These are phyloP conservation scores for Pinus taeda DNA, from an alignment of 75 land plant genomes.

Conservation along the genomic window DNA sequence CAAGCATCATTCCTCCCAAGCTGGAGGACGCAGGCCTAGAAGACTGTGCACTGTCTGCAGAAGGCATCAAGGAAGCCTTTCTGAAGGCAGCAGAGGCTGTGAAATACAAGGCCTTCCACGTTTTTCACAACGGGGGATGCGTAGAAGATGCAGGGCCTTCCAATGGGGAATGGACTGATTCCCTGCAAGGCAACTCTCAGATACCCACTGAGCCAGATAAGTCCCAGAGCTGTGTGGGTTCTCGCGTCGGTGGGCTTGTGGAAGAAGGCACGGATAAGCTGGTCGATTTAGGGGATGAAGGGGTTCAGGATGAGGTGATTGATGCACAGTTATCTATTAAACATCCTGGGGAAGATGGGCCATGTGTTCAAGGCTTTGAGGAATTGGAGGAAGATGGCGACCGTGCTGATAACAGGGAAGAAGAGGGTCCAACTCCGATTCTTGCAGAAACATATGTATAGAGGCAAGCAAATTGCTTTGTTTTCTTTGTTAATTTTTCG, in stretches of 20 bases:
- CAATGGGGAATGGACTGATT: conserved; percentile 11
- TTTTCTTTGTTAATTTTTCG: too few relatives aligned
- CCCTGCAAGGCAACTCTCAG: neutral
- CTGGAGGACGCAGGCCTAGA: conserved; percentile 93
- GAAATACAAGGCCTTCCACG: conserved; percentile 15
- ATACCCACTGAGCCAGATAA: neutral
- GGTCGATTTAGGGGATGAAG: neutral
- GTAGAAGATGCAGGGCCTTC: conserved; percentile 22
- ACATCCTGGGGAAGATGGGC: conserved; percentile 4
- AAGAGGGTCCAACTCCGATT: neutral
- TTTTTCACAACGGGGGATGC: conserved; percentile 15
- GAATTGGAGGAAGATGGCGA: neutral
- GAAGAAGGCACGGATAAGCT: conserved; percentile 13
- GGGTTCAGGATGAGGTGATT: conserved; percentile 14
- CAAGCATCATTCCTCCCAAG: conserved; percentile 48
- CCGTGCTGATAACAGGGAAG: neutral
- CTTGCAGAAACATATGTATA: conserved; percentile 4
- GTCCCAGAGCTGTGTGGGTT: neutral
- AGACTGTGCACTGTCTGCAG: conserved; percentile 72
- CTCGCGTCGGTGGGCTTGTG: conserved; percentile 7
- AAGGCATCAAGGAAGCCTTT: conserved; percentile 71
- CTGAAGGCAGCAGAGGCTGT: conserved; percentile 43
- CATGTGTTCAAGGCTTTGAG: conserved; percentile 2
- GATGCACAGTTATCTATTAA: neutral
- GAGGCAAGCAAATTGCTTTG: neutral